These are phyloP conservation scores for Dictyostelium firmibasis DNA, from an alignment of 78 protist genomes.

Conservation along the genomic window DNA sequence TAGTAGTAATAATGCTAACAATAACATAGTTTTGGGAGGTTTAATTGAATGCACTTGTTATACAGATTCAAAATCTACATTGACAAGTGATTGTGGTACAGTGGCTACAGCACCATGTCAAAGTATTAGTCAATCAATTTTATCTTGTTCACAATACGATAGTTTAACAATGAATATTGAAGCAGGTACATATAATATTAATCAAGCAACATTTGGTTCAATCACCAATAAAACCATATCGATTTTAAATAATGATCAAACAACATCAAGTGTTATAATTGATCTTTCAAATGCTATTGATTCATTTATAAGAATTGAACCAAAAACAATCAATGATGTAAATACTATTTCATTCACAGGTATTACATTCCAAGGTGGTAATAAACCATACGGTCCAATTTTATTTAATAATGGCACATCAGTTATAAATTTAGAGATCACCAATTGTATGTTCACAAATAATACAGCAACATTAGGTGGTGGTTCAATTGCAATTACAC, in stretches of 20 bases:
- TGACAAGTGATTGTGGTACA: background rate
- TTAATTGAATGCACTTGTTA: background rate
- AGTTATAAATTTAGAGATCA: background rate
- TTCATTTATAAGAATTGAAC: background rate
- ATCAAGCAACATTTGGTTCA: background rate
- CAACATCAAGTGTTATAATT: background rate
- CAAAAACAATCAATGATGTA: background rate
- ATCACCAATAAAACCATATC: background rate
- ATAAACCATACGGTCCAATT: background rate
- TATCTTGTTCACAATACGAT: background rate
- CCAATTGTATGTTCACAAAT: background rate
- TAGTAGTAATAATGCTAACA: background rate
- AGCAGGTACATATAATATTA: background rate
- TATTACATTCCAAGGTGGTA: background rate
- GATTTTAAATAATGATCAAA: background rate
- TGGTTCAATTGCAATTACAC: background rate
- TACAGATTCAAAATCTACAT: background rate
- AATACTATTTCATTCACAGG: background rate
- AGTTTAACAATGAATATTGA: background rate
- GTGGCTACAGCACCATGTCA: background rate
- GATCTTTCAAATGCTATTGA: background rate
- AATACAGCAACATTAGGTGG: background rate
- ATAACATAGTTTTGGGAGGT: background rate
- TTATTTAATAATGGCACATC: background rate
- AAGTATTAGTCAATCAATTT: background rate